These are phyloP conservation scores for Pseudogymnoascus sp. DNA, from an alignment of 2,329 filamentous ascomycete genomes.

Conservation along the genomic window DNA sequence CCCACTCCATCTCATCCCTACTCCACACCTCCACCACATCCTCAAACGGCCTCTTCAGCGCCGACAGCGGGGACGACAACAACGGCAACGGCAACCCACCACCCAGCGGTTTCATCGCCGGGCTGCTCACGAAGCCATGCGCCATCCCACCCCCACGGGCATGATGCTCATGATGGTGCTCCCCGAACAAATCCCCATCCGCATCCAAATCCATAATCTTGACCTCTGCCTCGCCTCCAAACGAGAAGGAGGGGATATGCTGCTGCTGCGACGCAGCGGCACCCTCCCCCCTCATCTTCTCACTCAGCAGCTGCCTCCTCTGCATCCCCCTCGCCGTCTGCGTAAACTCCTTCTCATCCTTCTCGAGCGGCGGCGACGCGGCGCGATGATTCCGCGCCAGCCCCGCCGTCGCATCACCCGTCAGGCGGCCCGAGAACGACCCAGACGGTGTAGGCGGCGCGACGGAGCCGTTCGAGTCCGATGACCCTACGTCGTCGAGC, in stretches of 20 bases:
- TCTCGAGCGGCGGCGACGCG: conserved; percentile 83
- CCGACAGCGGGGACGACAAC: conserved; percentile 20
- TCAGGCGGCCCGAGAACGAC: conserved; percentile 47
- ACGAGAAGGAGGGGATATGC: conserved; percentile 13
- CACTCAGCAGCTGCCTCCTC: conserved; percentile 49
- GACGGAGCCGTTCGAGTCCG: conserved; percentile 51
- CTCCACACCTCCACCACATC: conserved; percentile 25
- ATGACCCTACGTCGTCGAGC: conserved; percentile 66
- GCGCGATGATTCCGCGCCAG: conserved; percentile 58
- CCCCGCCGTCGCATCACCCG: conserved; percentile 31
- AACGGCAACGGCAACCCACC: conserved; percentile 41
- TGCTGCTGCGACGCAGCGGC: conserved; percentile 24
- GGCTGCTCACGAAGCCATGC: conserved; percentile 43
- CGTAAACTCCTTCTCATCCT: conserved; percentile 93
- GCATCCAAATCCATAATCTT: conserved; percentile 25
- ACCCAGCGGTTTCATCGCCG: conserved; percentile 45
- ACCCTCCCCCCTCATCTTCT: conserved; percentile 44
- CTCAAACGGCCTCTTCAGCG: conserved; percentile 43
- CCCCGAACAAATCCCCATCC: conserved; percentile 25
- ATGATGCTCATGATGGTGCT: conserved; percentile 27
- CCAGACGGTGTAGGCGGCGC: conserved; percentile 56
- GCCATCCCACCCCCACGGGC: background rate
- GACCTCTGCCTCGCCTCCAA: conserved; percentile 20
- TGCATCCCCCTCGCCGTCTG: conserved; percentile 84
- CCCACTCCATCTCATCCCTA: conserved; percentile 46